A percentile compares a stretch with the other conserved stretches of the same genome.
phyloP scores from a whole-genome alignment of 2,329 filamentous ascomycete genomes.

The Rutstroemia sp. region DNA sequence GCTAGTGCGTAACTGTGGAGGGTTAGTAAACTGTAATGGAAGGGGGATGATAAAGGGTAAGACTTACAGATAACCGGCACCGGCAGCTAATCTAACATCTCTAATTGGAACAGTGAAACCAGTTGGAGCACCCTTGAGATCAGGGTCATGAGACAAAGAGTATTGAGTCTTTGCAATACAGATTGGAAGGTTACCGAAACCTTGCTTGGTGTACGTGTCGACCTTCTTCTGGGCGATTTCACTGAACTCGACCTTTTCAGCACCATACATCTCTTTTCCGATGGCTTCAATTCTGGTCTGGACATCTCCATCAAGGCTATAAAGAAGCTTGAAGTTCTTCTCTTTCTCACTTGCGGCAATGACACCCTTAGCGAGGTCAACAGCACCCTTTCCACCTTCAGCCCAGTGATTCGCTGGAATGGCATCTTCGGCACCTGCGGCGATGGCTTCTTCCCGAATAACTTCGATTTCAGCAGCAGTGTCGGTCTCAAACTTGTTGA shows the following conservation, averaged over 20 bases:
- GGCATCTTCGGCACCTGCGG: conserved; percentile 88
- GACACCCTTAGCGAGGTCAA: conserved; percentile 82
- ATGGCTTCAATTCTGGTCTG: conserved; percentile 89
- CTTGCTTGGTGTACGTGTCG: conserved; percentile 87
- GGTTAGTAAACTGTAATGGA: conserved; percentile 30
- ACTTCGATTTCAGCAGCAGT: conserved; percentile 86
- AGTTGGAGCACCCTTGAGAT: conserved; percentile 87
- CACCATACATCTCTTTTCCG: conserved; percentile 90
- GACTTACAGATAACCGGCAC: conserved; percentile 81
- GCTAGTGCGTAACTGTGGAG: conserved; percentile 71
- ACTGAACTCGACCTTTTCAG: conserved; percentile 81
- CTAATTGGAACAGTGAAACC: conserved; percentile 93
- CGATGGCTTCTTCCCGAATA: conserved; percentile 82
- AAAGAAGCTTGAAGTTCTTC: conserved; percentile 83
- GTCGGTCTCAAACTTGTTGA: conserved; percentile 94
- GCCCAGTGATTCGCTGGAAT: conserved; percentile 96
- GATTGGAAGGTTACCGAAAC: conserved; percentile 86
- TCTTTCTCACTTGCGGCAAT: conserved; percentile 75
- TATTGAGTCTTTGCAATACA: conserved; percentile 99
- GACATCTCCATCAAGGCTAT: conserved; percentile 69
- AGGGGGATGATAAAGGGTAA: not conserved
- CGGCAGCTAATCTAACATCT: conserved; percentile 88
- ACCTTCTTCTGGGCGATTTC: conserved; percentile 94
- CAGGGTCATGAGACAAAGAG: conserved; percentile 85
- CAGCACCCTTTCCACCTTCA: conserved; percentile 81